phyloP scores from a whole-genome alignment of 192 early-diverging fungal species.

The Coemansia sp. region DNA sequence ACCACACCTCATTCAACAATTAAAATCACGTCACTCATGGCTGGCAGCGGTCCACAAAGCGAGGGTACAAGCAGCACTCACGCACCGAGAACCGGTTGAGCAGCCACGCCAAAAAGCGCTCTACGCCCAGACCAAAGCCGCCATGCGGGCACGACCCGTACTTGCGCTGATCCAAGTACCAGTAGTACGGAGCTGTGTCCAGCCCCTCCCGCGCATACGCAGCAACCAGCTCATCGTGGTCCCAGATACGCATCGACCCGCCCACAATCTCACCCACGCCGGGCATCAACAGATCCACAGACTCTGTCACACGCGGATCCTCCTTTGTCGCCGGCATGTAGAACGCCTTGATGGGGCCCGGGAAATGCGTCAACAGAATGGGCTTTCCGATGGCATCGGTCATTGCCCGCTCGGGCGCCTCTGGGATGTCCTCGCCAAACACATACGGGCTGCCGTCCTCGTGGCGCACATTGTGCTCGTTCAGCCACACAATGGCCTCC shows the following conservation, averaged over 20 bases:
- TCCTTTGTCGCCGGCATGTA: slow-evolving; percentile 95
- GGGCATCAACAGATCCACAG: slow-evolving; percentile 98
- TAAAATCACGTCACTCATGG: slow-evolving; percentile 56
- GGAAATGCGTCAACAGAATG: slow-evolving; percentile 94
- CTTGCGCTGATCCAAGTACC: slow-evolving; percentile 99
- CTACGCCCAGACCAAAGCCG: slow-evolving; percentile 96
- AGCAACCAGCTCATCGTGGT: slow-evolving; percentile 74
- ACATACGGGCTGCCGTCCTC: slow-evolving; percentile 87
- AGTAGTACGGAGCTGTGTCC: slow-evolving; percentile 95
- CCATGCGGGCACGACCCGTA: slow-evolving; percentile 96
- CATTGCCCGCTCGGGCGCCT: slow-evolving; percentile 96
- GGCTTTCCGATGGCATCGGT: slow-evolving; percentile 96
- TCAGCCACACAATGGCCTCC: slow-evolving; percentile 94
- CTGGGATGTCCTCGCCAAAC: slow-evolving; percentile 99
- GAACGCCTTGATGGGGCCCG: slow-evolving; percentile 97
- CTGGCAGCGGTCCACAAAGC: slow-evolving; percentile 82
- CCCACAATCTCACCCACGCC: slow-evolving; percentile 98
- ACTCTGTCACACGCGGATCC: slow-evolving; percentile 86
- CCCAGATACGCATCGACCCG: slow-evolving; percentile 95
- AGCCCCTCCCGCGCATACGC: slow-evolving; percentile 90
- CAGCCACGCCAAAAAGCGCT: slow-evolving; percentile 97
- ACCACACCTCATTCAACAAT: background rate
- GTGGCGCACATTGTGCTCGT: slow-evolving; percentile 85
- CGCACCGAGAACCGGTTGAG: slow-evolving; percentile 86
- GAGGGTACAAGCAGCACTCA: slow-evolving; percentile 90